A percentile compares a stretch with the other conserved stretches of the same genome.
These are phyloP conservation scores for Aspergillaceae sp. DNA, from an alignment of 2,329 filamentous ascomycete genomes.

Conservation along the genomic window DNA sequence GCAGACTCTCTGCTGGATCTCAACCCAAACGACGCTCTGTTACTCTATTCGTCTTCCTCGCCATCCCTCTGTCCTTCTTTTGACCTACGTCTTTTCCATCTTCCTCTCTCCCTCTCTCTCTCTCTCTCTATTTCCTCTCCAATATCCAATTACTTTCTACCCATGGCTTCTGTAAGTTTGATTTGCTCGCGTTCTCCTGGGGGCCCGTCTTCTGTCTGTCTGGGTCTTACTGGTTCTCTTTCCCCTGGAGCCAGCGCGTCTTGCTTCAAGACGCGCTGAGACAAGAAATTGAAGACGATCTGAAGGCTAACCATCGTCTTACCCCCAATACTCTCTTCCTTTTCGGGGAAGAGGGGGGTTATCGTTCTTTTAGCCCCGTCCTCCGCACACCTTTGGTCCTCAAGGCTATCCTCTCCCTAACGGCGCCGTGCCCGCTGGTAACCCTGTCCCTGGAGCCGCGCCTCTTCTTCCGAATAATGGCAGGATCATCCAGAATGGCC, in stretches of 20 bases:
- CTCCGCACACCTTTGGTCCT: conserved; percentile 35
- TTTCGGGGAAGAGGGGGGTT: neutral
- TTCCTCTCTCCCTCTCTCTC: conserved; percentile 4
- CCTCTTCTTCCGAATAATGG: conserved; percentile 44
- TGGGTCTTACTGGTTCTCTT: conserved; percentile 3
- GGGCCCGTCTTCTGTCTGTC: conserved; percentile 4
- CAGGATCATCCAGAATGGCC: conserved; percentile 41
- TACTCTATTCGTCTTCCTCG: conserved; percentile 12
- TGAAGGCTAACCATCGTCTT: conserved; percentile 14
- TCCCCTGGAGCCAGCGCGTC: neutral
- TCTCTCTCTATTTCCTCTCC: conserved; percentile 5
- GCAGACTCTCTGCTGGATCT: conserved; percentile 1
- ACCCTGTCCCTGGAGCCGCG: conserved; percentile 38
- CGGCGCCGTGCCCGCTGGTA: conserved; percentile 30
- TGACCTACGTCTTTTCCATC: conserved; percentile 7
- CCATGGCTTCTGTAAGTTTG: conserved; percentile 42
- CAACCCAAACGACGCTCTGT: conserved; percentile 3
- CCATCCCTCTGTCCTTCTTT: conserved; percentile 9
- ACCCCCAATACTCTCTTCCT: conserved; percentile 2
- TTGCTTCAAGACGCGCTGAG: conserved; percentile 2
- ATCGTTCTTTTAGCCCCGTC: conserved; percentile 28
- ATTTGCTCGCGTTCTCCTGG: neutral
- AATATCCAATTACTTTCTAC: conserved; percentile 12
- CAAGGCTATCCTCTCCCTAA: conserved; percentile 40
- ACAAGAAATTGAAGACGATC: neutral